These are phyloP conservation scores for Phytomonas sp. DNA, from an alignment of 208 protist species.

Conservation along the genomic window DNA sequence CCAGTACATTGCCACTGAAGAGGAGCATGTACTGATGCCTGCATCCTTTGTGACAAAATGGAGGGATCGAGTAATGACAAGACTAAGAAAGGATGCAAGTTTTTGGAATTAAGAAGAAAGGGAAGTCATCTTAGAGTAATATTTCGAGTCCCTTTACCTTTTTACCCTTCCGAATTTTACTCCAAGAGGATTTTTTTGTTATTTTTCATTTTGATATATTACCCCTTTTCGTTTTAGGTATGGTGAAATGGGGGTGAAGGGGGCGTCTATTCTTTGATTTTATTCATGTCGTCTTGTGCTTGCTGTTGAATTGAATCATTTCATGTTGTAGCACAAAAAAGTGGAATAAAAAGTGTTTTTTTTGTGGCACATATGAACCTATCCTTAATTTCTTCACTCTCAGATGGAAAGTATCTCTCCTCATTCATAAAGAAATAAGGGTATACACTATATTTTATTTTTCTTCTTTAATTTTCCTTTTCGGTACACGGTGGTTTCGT, in stretches of 20 bases:
- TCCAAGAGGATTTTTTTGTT: constrained; percentile 1
- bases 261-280: constrained; percentile 4
- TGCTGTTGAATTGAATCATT: constrained; percentile 6
- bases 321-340: background rate
- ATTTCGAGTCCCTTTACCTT: background rate
- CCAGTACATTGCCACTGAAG: constrained; percentile 5
- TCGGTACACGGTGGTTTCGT: background rate
- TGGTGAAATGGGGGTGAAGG: background rate
- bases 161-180: constrained; percentile 10
- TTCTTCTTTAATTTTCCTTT: background rate
- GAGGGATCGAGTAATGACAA: constrained; percentile 30
- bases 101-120: constrained; percentile 7
- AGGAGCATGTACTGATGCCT: constrained; percentile 65
- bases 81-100: constrained; percentile 48
- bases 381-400: too few relatives aligned
- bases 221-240: constrained; percentile 8
- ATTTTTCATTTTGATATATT: constrained; percentile 11
- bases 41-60: constrained; percentile 66
- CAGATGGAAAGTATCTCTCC: background rate
- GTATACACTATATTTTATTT: background rate
- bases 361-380: background rate
- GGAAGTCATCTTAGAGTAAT: background rate
- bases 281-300: constrained; percentile 7
- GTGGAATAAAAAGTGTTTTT: constrained; percentile 2
- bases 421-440: background rate